phyloP scores from a whole-genome alignment of 2,329 filamentous ascomycete genomes.

The Epicoccum nigrum region DNA sequence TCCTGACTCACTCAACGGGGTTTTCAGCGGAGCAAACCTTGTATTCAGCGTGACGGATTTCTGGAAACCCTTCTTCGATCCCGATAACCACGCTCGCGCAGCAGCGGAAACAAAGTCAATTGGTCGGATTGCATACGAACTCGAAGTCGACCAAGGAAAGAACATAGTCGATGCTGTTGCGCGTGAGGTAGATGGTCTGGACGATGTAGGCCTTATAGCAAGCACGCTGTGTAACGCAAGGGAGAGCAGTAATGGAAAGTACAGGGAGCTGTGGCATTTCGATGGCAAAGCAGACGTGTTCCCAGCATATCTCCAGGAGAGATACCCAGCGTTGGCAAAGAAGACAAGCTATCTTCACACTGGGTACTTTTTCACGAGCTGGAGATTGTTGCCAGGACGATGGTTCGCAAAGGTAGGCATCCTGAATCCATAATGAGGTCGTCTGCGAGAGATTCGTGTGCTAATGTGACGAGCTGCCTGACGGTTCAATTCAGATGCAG shows the following conservation, averaged over 20 bases:
- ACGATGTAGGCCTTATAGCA: constrained; percentile 29
- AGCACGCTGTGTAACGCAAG: constrained; percentile 29
- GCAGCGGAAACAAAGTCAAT: constrained; percentile 23
- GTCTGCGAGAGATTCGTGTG: not conserved
- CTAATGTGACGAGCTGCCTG: constrained; percentile 10
- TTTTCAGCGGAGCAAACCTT: constrained; percentile 46
- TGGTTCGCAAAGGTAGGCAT: constrained; percentile 25
- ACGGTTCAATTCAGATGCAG: constrained; percentile 26
- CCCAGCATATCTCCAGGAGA: constrained; percentile 27
- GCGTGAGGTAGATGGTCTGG: constrained; percentile 21
- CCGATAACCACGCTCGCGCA: constrained; percentile 23
- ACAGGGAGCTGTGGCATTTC: constrained; percentile 34
- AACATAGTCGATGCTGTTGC: constrained; percentile 39
- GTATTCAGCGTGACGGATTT: constrained; percentile 51
- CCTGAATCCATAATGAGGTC: not conserved
- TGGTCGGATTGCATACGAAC: constrained; percentile 29
- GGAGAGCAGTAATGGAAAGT: constrained; percentile 32
- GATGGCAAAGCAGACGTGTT: constrained; percentile 36
- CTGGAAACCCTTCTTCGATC: constrained; percentile 29
- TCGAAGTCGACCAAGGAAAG: constrained; percentile 34
- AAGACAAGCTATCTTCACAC: constrained; percentile 31
- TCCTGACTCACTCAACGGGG: constrained; percentile 36
- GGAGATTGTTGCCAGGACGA: constrained; percentile 19
- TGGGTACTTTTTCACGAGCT: constrained; percentile 31
- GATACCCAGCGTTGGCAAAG: constrained; percentile 22